Evolutionary conservation across 2,329 filamentous ascomycete species (phyloP), one percentile per base, ranked within the genome.

Genomic region (Beauveria sp.): DNA sequence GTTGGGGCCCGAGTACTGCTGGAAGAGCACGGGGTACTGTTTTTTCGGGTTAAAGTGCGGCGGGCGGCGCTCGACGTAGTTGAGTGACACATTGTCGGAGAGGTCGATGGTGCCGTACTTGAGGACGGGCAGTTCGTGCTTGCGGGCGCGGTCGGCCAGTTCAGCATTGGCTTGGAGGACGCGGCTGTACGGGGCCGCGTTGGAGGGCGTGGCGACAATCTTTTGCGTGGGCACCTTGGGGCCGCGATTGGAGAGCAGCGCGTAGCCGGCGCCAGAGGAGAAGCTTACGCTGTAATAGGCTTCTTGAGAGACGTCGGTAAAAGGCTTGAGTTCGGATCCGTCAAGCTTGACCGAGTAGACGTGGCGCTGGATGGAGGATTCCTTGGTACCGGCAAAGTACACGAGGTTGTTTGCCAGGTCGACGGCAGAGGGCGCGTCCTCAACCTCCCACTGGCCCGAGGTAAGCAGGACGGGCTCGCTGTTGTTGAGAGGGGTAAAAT

Each of bases 11-110:
- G 91, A 93, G 77, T 99, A 99, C 63, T 97, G 87, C 69, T 90
- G 88, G 80, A 99, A 99, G 5, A 99, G 83, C 1, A 99, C 92
- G 0, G 95, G 95, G 68, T 99, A 98, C 70, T 89, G 86, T 75
- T 90, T 93, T 68, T 86, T 86, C 20, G 85, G 79, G 72, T 92
- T 84, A 71, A 98, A 99, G 74, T 96, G 89, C 1, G 93, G 89
- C 6, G 95, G 95, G 0, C 91, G 89, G 34, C 92, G 88, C 74
- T 99, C 95, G 16, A 98, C 78, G 67, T 84, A 86, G 74, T 86
- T 85, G 67, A 86, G 77, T 20, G 86, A 83, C 67, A 89, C 87
- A 38, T 87, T 90, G 64, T 95, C 88, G n/a, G 65, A 69, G 18
- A 98, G 84, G n/a, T 88, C 89, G 55, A 99, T 82, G 12, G 89